These are phyloP conservation scores for Patellifolia procumbens DNA, from an alignment of 179 eudicot species.

Conservation along the genomic window DNA sequence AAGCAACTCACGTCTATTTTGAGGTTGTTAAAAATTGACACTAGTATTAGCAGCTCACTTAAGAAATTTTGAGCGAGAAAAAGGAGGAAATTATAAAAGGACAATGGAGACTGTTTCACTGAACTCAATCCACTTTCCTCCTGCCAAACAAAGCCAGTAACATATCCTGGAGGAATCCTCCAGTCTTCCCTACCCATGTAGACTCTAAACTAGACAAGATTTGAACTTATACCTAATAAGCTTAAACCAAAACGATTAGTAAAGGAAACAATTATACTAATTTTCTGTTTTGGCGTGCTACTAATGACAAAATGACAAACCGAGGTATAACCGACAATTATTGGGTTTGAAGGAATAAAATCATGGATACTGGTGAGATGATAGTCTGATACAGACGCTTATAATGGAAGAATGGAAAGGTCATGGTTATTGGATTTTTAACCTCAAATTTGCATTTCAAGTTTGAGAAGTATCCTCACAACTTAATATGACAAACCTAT, in stretches of 20 bases:
- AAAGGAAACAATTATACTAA: not conserved
- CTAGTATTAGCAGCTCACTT: constrained; percentile 10
- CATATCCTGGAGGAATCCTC: not conserved
- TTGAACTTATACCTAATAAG: not conserved
- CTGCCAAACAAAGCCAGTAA: not conserved
- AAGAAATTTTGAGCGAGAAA: not conserved
- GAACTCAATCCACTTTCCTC: not conserved
- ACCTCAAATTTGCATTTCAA: too few relatives aligned
- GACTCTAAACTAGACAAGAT: not conserved
- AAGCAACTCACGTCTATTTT: not conserved
- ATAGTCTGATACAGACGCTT: too few relatives aligned
- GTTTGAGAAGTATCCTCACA: too few relatives aligned
- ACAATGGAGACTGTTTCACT: not conserved
- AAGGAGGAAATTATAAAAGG: not conserved
- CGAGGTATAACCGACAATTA: too few relatives aligned
- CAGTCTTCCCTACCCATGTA: not conserved
- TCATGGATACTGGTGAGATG: too few relatives aligned
- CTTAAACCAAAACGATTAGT: not conserved
- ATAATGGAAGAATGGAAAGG: too few relatives aligned
- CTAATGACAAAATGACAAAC: not conserved
- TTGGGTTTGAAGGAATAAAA: too few relatives aligned
- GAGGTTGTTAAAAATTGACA: not conserved
- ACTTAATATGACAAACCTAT: too few relatives aligned
- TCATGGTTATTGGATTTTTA: too few relatives aligned
- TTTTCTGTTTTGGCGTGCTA: not conserved